Conservation (phyloP, 495 filamentous ascomycete genomes). For the Aspergillus diversus region DNA sequence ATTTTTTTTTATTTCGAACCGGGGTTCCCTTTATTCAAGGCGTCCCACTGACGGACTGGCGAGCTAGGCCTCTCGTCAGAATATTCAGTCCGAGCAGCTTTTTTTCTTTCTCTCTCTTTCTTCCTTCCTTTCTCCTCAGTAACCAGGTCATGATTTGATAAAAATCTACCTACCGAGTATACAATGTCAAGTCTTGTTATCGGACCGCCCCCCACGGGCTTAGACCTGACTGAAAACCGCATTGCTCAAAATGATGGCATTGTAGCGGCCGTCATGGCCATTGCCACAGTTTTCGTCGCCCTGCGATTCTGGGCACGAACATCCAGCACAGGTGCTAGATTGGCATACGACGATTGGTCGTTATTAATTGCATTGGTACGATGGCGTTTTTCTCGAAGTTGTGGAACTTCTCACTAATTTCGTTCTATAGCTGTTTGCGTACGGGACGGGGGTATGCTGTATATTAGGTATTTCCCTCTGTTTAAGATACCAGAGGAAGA, state of each 20-base stretch:
- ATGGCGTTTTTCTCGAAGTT: not conserved
- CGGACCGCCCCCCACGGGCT: constrained; percentile 8
- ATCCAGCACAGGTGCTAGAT: not conserved
- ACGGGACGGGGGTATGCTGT: constrained; percentile 20
- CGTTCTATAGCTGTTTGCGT: constrained; percentile 11
- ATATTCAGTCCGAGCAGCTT: no score
- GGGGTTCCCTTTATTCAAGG: no score
- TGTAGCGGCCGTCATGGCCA: constrained; percentile 18
- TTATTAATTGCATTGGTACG: constrained; percentile 19
- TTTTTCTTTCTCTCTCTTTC: no score
- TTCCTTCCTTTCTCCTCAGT: no score
- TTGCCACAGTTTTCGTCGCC: constrained; percentile 20
- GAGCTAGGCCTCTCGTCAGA: no score
- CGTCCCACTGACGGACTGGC: no score
- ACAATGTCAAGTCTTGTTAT: constrained; percentile 21
- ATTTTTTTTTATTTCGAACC: no score
- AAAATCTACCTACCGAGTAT: no score
- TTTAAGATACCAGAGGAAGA: not conserved
- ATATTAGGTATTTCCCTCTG: constrained; percentile 7
- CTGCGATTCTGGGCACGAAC: constrained; percentile 23
- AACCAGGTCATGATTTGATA: no score
- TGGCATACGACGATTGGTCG: constrained; percentile 24
- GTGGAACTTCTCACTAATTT: not conserved
- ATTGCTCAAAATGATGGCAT: constrained; percentile 19
- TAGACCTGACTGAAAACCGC: constrained; percentile 14